Evolutionary conservation across 192 early-diverging fungal genomes (phyloP), one percentile per base, ranked within the genome.

Genomic region (Fimicolochytrium jonesii): DNA sequence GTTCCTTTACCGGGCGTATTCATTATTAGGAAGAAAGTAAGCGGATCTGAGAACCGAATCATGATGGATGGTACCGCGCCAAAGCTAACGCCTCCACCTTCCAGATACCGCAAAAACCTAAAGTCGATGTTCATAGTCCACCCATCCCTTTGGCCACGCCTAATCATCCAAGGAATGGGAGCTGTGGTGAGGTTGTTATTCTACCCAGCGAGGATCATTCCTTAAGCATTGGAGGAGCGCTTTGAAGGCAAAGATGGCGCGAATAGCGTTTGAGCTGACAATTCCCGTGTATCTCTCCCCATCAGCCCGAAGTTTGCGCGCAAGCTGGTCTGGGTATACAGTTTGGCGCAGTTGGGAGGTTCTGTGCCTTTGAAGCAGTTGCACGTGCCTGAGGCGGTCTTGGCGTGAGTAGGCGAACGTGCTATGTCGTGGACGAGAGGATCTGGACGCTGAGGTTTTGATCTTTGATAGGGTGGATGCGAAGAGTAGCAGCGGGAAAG

Each of bases 41-140:
- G 72, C 64, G 1, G 9, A n/a, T n/a, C n/a, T n/a, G n/a, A n/a
- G n/a, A n/a, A n/a, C n/a, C n/a, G n/a, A n/a, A n/a, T n/a, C n/a
- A n/a, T n/a, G n/a, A n/a, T n/a, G n/a, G n/a, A n/a, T n/a, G n/a
- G n/a, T n/a, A n/a, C n/a, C n/a, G n/a, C n/a, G n/a, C n/a, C n/a
- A n/a, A n/a, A n/a, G n/a, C n/a, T n/a, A n/a, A n/a, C n/a, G n/a
- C n/a, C n/a, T n/a, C n/a, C n/a, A n/a, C 33, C 10, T n/a, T 20
- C 0, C 50, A 77, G 75, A 35, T 77, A 71, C 41, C 92, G 93
- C 57, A 98, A 98, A 76, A 95, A 98, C 72, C 73, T 98, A 35
- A 95, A 95, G 72, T 82, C 82, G 18, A 74, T 98, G 11, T 91
- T 90, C 72, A 85, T 98, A 32, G 92, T 98, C 2, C 93, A 98